Percentiles rank a stretch among this genome's conserved stretches.
phyloP scores from a whole-genome alignment of 2,329 filamentous ascomycete genomes.

The Cercospora sp. region DNA sequence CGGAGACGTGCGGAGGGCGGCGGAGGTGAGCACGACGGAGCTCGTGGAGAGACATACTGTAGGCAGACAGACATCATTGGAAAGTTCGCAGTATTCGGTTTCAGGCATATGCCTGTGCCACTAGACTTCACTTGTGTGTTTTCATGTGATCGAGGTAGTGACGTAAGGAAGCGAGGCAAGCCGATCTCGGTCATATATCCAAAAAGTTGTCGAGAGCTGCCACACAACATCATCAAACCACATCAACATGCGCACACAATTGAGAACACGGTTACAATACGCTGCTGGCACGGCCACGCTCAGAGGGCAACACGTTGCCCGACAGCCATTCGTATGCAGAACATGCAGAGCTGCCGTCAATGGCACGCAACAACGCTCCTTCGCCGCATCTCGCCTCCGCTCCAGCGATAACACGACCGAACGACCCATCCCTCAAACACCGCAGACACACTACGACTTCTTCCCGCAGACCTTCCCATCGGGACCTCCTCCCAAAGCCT shows the following conservation, averaged over 20 bases:
- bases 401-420: constrained; percentile 7
- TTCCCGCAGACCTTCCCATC: constrained; percentile 77
- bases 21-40: neutral
- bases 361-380: neutral
- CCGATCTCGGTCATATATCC: neutral
- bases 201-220: neutral
- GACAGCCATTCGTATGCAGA: constrained; percentile 27
- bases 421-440: constrained; percentile 21
- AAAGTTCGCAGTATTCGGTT: neutral
- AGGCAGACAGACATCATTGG: neutral
- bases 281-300: neutral
- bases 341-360: constrained; percentile 21
- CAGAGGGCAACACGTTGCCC: neutral
- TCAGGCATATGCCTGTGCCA: neutral
- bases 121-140: neutral
- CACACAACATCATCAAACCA: neutral
- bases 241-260: constrained; percentile 1
- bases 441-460: constrained; percentile 75
- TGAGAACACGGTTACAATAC: neutral
- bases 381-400: neutral
- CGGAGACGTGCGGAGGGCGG: neutral
- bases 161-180: neutral
- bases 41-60: neutral
- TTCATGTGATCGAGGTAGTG: neutral
- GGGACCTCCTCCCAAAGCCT: constrained; percentile 75